Conservation (phyloP, 2,329 filamentous ascomycete species). For the Fusarium brevicatenulatum region DNA sequence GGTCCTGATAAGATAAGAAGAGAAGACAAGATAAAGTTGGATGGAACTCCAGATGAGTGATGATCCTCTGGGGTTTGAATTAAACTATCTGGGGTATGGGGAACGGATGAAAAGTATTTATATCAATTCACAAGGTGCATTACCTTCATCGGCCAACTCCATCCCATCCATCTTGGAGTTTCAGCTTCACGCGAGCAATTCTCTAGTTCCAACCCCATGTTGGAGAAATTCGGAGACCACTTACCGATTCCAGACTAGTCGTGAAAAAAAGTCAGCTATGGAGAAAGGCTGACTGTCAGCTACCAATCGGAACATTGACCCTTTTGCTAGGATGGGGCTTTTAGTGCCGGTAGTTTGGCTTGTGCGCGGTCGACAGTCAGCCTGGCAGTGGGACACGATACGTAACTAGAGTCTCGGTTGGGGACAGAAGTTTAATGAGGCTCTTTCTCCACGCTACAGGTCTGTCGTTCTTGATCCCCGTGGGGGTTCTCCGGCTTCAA, state of each 20-base stretch:
- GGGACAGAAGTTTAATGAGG: not conserved
- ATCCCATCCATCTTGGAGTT: not conserved
- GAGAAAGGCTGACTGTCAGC: constrained; percentile 5
- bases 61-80: not conserved
- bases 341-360: not conserved
- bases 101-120: constrained; percentile 10
- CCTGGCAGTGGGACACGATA: not conserved
- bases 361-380: constrained; percentile 12
- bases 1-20: not conserved
- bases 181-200: constrained; percentile 2
- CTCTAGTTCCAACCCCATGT: not conserved
- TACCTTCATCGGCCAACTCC: not conserved
- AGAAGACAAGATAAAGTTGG: not conserved
- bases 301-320: not conserved
- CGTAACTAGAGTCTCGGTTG: not conserved
- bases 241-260: not conserved
- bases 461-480: not conserved
- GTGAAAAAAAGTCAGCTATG: not conserved
- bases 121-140: not conserved
- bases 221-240: constrained; percentile 2
- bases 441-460: not conserved
- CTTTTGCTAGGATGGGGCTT: not conserved
- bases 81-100: constrained; percentile 19
- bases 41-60: constrained; percentile 1
- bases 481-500: not conserved